Percentiles rank a stretch among this genome's conserved stretches.
These are phyloP conservation scores for Xylaria scruposa DNA, from an alignment of 495 filamentous ascomycete species.

Conservation along the genomic window DNA sequence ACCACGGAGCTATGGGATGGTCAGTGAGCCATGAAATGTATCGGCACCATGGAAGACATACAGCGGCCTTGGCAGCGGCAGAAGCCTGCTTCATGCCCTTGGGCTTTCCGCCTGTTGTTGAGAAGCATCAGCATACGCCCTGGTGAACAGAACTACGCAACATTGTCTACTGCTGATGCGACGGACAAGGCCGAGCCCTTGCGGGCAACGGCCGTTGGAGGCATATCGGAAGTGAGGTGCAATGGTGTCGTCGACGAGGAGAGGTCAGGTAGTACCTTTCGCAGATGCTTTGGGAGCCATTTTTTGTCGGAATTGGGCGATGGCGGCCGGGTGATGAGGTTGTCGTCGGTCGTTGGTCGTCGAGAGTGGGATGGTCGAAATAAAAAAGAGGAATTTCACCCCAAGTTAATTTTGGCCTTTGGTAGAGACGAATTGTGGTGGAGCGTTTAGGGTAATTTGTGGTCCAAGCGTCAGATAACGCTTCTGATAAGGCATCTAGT, in stretches of 20 bases:
- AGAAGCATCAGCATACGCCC: constrained; percentile 59
- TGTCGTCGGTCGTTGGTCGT: constrained; percentile 28
- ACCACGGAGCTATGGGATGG: constrained; percentile 18
- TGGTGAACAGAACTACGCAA: constrained; percentile 60
- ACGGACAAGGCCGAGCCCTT: constrained; percentile 44
- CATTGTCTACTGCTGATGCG: constrained; percentile 65
- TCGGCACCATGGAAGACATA: constrained; percentile 56
- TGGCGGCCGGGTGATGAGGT: constrained; percentile 30
- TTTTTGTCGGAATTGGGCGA: constrained; percentile 55
- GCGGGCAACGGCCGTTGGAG: constrained; percentile 26
- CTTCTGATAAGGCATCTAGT: constrained; percentile 17
- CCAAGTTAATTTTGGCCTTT: constrained; percentile 21
- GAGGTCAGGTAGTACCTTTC: constrained; percentile 66
- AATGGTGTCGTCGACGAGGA: constrained; percentile 33
- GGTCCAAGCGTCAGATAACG: constrained; percentile 24
- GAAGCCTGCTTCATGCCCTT: constrained; percentile 80
- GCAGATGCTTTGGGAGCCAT: constrained; percentile 74
- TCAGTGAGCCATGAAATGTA: background rate
- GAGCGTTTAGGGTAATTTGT: constrained; percentile 18
- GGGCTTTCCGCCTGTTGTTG: constrained; percentile 62
- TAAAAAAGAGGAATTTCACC: constrained; percentile 18
- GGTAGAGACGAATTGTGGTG: constrained; percentile 27
- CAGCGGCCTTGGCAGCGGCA: constrained; percentile 91
- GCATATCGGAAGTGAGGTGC: constrained; percentile 29
- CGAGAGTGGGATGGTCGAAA: constrained; percentile 25